Evolutionary conservation across 2,329 filamentous ascomycete genomes (phyloP).

Genomic region (Neocucurbitaria cava): DNA sequence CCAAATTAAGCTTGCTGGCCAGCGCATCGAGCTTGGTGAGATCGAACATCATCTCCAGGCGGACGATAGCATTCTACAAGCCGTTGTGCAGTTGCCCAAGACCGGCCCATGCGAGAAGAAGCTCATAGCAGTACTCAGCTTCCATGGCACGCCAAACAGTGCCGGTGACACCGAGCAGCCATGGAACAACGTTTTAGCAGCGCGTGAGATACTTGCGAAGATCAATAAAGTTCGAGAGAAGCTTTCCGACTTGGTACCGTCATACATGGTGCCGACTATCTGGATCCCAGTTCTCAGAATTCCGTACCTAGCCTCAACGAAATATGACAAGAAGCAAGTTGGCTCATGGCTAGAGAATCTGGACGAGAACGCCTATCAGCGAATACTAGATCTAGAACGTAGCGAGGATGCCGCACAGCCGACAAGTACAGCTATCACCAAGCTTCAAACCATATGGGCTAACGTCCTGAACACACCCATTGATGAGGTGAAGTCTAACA

Average conservation of each 20-base stretch:
- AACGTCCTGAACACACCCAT: conserved; percentile 50
- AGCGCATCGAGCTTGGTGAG: conserved; percentile 46
- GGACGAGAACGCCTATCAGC: conserved; percentile 49
- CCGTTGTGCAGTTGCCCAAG: conserved; percentile 54
- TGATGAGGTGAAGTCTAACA: conserved; percentile 30
- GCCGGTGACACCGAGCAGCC: conserved; percentile 23
- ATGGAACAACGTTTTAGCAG: conserved; percentile 42
- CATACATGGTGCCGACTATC: conserved; percentile 41
- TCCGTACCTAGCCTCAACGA: conserved; percentile 37
- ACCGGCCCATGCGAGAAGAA: conserved; percentile 50
- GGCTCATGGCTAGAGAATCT: conserved; percentile 55
- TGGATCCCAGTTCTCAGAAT: conserved; percentile 49
- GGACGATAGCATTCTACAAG: conserved; percentile 44
- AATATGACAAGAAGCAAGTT: conserved; percentile 43
- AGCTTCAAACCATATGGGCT: conserved; percentile 50
- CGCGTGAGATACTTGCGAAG: conserved; percentile 32
- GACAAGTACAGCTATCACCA: conserved; percentile 15
- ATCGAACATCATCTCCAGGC: conserved; percentile 40
- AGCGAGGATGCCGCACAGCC: conserved; percentile 21
- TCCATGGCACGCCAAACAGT: conserved; percentile 30
- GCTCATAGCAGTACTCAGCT: conserved; percentile 54
- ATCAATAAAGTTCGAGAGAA: conserved; percentile 41
- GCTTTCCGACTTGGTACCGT: conserved; percentile 33
- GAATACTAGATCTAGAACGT: conserved; percentile 49
- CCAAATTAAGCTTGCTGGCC: conserved; percentile 45